Conservation (phyloP, 306 rosid genomes). For the Carpinus viminea region DNA sequence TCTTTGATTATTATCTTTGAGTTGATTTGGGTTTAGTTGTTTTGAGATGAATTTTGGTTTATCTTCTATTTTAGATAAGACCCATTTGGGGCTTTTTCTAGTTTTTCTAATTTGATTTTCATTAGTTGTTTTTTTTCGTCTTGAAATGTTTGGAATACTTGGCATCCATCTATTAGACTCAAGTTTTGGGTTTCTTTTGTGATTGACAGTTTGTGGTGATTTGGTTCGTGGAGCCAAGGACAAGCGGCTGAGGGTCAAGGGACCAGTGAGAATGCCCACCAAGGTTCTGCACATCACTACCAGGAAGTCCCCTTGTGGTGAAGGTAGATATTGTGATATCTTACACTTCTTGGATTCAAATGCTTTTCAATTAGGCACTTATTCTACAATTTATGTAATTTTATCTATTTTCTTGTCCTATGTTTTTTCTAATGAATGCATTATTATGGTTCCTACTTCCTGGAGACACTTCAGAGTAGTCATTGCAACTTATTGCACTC, state of each 20-base stretch:
- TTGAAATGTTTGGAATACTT: background rate
- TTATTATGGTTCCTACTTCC: no score
- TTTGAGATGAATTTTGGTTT: background rate
- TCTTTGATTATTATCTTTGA: background rate
- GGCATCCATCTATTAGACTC: background rate
- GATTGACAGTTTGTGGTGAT: conserved; percentile 63
- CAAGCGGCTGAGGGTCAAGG: conserved; percentile 77
- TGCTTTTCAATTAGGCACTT: background rate
- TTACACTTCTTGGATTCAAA: background rate
- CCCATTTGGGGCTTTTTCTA: background rate
- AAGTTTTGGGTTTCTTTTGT: background rate
- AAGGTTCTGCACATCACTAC: conserved; percentile 84
- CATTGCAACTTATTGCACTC: no score
- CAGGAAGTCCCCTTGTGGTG: conserved; percentile 87
- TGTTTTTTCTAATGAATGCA: no score
- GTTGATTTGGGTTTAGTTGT: background rate
- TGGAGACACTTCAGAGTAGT: no score
- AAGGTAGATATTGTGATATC: conserved; percentile 50
- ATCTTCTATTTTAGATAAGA: background rate
- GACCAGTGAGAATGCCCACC: conserved; percentile 97
- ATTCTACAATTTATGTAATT: no score
- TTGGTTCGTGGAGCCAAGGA: conserved; percentile 91
- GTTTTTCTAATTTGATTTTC: background rate
- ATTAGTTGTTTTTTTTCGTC: background rate
- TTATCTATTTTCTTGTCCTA: no score